A percentile compares a stretch with the other conserved stretches of the same genome.
Evolutionary conservation across 257 asterid genomes (phyloP).

Genomic region (Solanum clarkiae): DNA sequence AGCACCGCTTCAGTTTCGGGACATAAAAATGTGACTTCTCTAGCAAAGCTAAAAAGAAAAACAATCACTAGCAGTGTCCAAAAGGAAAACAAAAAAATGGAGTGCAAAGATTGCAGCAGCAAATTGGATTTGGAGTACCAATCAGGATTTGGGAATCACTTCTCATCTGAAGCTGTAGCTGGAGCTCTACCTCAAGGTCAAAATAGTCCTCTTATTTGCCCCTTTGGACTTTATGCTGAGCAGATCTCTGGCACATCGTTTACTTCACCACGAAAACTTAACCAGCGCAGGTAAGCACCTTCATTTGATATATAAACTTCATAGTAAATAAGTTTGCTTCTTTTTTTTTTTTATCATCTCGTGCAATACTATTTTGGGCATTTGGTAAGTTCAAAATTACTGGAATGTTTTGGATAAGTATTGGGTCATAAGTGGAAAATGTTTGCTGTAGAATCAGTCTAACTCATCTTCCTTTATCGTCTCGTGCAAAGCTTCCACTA

Average conservation of each 20-base stretch:
- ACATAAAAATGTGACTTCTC: background rate
- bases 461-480: no score
- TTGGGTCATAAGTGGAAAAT: no score
- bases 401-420: no score
- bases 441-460: no score
- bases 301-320: background rate
- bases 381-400: no score
- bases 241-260: conserved; percentile 96
- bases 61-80: no score
- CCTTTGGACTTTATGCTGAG: conserved; percentile 88
- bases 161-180: conserved; percentile 76
- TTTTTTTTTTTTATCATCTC: no score
- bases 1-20: background rate
- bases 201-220: conserved; percentile 80
- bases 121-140: conserved; percentile 35
- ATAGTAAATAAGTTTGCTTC: no score
- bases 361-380: no score
- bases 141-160: conserved; percentile 79
- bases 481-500: no score
- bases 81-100: background rate
- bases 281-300: conserved; percentile 46
- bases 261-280: conserved; percentile 90
- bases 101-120: conserved; percentile 4
- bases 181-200: conserved; percentile 82
- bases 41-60: background rate